Percentiles rank a stretch among this genome's conserved stretches.
Conservation (phyloP, 2,329 filamentous ascomycete species). For the Aspergillus fumigatus region DNA sequence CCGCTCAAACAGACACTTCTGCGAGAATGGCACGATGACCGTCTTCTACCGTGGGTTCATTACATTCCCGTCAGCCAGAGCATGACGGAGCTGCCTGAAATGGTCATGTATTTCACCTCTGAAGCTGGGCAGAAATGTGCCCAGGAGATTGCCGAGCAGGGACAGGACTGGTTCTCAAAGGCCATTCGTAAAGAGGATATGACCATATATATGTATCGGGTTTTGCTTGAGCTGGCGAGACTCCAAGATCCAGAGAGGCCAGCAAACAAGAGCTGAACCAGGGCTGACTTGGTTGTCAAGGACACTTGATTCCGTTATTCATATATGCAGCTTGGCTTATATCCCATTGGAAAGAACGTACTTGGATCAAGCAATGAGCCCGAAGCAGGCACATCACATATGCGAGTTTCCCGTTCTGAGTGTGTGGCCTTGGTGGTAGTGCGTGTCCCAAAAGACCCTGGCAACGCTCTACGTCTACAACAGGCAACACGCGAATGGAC, state of each 20-base stretch:
- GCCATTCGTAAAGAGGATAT: conserved; percentile 13
- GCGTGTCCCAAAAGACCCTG: too few relatives aligned
- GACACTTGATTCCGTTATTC: too few relatives aligned
- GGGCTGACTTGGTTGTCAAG: too few relatives aligned
- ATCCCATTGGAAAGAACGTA: too few relatives aligned
- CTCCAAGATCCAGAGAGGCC: conserved; percentile 12
- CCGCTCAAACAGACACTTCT: conserved; percentile 19
- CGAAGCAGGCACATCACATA: too few relatives aligned
- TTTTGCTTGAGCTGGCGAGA: conserved; percentile 16
- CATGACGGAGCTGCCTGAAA: conserved; percentile 18
- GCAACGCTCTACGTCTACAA: too few relatives aligned
- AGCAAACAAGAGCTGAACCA: conserved; percentile 25
- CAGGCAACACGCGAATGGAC: too few relatives aligned
- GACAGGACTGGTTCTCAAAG: conserved; percentile 12
- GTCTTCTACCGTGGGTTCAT: conserved; percentile 19
- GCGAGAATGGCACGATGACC: conserved; percentile 24
- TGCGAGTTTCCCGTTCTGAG: too few relatives aligned
- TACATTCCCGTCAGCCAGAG: conserved; percentile 20
- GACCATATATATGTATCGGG: conserved; percentile 15
- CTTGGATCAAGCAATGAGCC: too few relatives aligned
- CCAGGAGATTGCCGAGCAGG: conserved; percentile 12
- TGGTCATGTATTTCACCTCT: conserved; percentile 16
- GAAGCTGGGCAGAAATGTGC: conserved; percentile 9
- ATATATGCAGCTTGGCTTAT: too few relatives aligned
- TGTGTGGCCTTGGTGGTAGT: too few relatives aligned